Conservation (phyloP, 805 yeast species). For the Candida corydali region DNA sequence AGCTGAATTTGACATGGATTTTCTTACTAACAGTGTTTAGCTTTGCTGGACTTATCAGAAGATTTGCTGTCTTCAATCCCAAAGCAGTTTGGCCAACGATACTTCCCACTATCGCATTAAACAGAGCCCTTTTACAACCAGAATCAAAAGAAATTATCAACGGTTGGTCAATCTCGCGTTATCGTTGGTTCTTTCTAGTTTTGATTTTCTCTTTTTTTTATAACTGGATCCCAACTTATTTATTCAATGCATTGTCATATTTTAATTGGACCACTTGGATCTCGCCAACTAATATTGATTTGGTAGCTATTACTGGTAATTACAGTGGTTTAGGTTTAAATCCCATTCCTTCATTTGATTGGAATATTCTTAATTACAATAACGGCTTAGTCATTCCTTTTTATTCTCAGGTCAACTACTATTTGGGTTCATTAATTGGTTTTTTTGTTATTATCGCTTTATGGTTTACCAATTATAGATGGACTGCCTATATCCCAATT, state of each 20-base stretch:
- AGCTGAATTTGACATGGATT: too few relatives aligned
- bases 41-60: conserved; percentile 25
- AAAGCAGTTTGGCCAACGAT: conserved; percentile 24
- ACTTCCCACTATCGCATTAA: conserved; percentile 26
- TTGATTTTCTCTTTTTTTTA: conserved; percentile 31
- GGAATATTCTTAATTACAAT: conserved; percentile 35
- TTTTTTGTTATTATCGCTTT: conserved; percentile 16
- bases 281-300: conserved; percentile 42
- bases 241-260: conserved; percentile 37
- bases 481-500: conserved; percentile 28
- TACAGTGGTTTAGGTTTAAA: conserved; percentile 48
- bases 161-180: conserved; percentile 27
- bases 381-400: conserved; percentile 40
- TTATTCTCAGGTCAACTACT: conserved; percentile 16
- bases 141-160: conserved; percentile 22
- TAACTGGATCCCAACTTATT: conserved; percentile 44
- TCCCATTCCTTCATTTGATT: conserved; percentile 52
- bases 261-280: conserved; percentile 61
- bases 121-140: conserved; percentile 20
- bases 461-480: conserved; percentile 17
- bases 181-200: conserved; percentile 15
- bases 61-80: conserved; percentile 21
- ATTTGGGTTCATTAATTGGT: conserved; percentile 16
- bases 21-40: too few relatives aligned
- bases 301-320: conserved; percentile 49